These are phyloP conservation scores for Physocladia obscura DNA, from an alignment of 192 early-diverging fungal species.

Conservation along the genomic window DNA sequence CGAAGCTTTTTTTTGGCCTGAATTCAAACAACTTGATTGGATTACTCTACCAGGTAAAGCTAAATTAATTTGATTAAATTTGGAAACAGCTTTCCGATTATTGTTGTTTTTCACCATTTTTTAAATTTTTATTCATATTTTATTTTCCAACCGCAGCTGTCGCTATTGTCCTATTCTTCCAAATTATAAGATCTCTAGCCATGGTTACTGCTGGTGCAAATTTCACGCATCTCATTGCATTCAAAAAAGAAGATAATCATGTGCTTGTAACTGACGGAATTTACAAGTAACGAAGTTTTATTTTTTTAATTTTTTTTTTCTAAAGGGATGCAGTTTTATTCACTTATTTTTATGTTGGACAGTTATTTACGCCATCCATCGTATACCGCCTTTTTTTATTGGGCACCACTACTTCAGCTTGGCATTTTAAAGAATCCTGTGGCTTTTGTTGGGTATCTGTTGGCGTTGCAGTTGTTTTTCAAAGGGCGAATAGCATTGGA, in stretches of 20 bases:
- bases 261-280: conserved; percentile 82
- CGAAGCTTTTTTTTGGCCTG: conserved; percentile 63
- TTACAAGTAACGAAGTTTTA: conserved; percentile 62
- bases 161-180: conserved; percentile 55
- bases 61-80: conserved; percentile 12
- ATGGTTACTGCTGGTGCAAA: conserved; percentile 91
- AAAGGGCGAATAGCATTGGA: conserved; percentile 73
- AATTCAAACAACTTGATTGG: conserved; percentile 43
- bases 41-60: conserved; percentile 48
- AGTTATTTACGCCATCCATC: conserved; percentile 83
- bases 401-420: conserved; percentile 78
- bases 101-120: no score
- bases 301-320: conserved; percentile 6
- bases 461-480: conserved; percentile 76
- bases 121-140: no score
- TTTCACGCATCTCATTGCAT: conserved; percentile 73
- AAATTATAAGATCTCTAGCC: conserved; percentile 74
- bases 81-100: no score
- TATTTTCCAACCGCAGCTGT: conserved; percentile 52
- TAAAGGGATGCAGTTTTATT: conserved; percentile 13
- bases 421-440: conserved; percentile 75
- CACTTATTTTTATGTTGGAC: background rate
- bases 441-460: conserved; percentile 63
- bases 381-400: conserved; percentile 94
- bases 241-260: conserved; percentile 69